Conservation (phyloP, 768 basidiomycete genomes). For the Tremella mesenterica region DNA sequence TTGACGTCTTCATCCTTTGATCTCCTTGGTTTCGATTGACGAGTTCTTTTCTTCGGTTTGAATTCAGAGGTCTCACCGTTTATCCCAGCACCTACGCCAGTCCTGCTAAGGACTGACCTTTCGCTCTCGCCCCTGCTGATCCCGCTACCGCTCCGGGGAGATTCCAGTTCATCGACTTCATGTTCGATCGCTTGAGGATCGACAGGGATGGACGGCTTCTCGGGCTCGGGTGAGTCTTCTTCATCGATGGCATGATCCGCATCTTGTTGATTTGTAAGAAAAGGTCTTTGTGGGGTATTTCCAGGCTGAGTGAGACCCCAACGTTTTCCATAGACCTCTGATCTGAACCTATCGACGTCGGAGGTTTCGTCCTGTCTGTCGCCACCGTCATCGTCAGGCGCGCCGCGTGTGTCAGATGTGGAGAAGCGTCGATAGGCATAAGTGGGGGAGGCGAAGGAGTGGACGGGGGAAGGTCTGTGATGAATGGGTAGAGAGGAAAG, state of each 20-base stretch:
- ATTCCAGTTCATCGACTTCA: conserved; percentile 6
- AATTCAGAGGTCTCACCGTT: not conserved
- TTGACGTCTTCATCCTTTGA: not conserved
- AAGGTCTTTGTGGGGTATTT: not conserved
- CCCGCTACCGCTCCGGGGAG: not conserved
- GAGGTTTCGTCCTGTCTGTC: conserved; percentile 1
- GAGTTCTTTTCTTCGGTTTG: conserved; percentile 4
- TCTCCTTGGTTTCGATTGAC: too few relatives aligned
- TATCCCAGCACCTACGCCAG: conserved; percentile 1
- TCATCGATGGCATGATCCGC: conserved; percentile 19
- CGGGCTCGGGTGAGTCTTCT: conserved; percentile 13
- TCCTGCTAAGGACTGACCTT: not conserved
- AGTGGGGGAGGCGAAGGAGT: conserved; percentile 1
- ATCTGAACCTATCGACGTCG: not conserved
- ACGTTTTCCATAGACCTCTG: not conserved
- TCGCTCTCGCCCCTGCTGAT: not conserved
- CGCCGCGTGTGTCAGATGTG: conserved; percentile 25
- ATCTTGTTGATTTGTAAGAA: conserved; percentile 19
- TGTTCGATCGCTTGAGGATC: not conserved
- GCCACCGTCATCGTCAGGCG: conserved; percentile 14
- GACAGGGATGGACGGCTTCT: conserved; percentile 2
- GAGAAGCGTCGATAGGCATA: conserved; percentile 27
- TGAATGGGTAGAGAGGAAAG: too few relatives aligned
- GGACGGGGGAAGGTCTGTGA: too few relatives aligned
- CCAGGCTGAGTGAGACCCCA: not conserved